phyloP scores from a whole-genome alignment of 805 yeast genomes.

The Sugiyamaella boreocaroliniensis region DNA sequence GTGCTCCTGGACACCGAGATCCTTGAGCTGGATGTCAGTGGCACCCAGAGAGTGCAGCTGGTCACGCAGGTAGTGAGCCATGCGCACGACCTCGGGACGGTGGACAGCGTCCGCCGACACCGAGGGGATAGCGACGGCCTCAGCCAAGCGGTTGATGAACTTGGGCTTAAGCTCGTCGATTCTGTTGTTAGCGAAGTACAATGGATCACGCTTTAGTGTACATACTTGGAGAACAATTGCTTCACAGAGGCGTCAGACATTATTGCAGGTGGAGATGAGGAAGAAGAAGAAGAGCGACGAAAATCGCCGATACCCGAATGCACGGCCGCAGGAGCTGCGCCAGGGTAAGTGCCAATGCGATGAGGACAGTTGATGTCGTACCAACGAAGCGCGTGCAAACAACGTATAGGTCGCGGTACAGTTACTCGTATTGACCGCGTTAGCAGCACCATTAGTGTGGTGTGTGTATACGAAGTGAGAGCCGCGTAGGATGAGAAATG shows the following conservation, averaged over 20 bases:
- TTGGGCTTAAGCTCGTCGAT: slow-evolving; percentile 50
- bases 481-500: too few relatives aligned
- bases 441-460: too few relatives aligned
- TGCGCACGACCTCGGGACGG: slow-evolving; percentile 82
- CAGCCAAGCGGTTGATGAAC: slow-evolving; percentile 52
- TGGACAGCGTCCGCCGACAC: slow-evolving; percentile 86
- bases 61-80: slow-evolving; percentile 72
- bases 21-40: slow-evolving; percentile 70
- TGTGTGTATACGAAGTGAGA: too few relatives aligned
- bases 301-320: not conserved
- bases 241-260: slow-evolving; percentile 16
- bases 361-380: not conserved
- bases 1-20: slow-evolving; percentile 77
- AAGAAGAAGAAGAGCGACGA: not conserved
- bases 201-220: not conserved
- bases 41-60: slow-evolving; percentile 74
- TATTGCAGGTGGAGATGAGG: slow-evolving; percentile 2
- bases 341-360: not conserved
- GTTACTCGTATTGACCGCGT: too few relatives aligned
- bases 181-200: slow-evolving; percentile 3
- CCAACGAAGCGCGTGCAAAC: not conserved
- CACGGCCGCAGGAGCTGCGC: not conserved
- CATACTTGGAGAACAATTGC: slow-evolving; percentile 15
- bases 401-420: too few relatives aligned
- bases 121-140: slow-evolving; percentile 92